Evolutionary conservation across 352 stramenopile genomes (phyloP), one percentile per base, ranked within the genome.

Genomic region (Pythium plurisporium): DNA sequence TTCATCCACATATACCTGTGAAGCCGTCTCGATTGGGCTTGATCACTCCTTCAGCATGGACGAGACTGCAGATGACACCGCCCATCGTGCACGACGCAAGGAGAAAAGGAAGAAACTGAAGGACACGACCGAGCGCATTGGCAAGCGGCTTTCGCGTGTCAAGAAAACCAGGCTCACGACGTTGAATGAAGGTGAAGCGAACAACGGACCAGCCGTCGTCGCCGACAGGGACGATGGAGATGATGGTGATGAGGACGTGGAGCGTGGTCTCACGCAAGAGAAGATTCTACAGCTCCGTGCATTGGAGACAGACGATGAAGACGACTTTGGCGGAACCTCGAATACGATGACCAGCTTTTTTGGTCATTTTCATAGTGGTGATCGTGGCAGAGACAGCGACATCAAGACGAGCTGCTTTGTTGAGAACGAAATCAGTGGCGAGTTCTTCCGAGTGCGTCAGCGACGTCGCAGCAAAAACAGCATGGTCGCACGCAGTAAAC

Each of bases 351-450:
- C 8, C 27, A 59, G 52, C 31, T 47, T 62, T 26, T 62, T 55
- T 37, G 54, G 54, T 4, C 42, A 46, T 43, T 19, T 15, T 19
- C 47, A 19, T 7, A 8, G n/a, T n/a, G 27, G n/a, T 11, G 17
- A 52, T 27, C 19, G 19, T 8, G 17, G 22, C 5, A 19, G 25
- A 6, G 2, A 25, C 8, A 2, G n/a, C 26, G 52, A 38, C 22
- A 9, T 11, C 23, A 31, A 15, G 11, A 41, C 44, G 1, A 65
- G 59, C 15, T 36, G 44, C 5, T 69, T 52, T 19, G 61, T 83
- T 12, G 79, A 87, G 48, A 82, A 87, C 50, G 71, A 85, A 37
- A 57, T 70, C 33, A 86, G 73, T 34, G 79, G 79, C 4, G 75
- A 82, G 44, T 89, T 89, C 46, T 83, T 82, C 29, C 74, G 76